phyloP scores from a whole-genome alignment of 192 early-diverging fungal genomes.

The Thamnidium elegans region DNA sequence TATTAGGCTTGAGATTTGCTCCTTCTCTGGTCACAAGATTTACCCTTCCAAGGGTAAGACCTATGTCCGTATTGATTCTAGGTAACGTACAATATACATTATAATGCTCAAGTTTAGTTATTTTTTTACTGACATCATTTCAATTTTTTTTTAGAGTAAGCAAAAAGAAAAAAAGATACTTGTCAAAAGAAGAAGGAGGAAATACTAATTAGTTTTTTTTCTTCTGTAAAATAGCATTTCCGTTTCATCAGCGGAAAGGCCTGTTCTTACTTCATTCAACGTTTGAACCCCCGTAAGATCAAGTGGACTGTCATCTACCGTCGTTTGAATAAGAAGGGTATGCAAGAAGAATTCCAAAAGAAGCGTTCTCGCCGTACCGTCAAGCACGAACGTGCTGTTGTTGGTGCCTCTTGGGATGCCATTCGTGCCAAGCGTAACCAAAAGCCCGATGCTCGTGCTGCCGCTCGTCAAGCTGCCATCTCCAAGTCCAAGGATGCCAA shows the following conservation, averaged over 20 bases:
- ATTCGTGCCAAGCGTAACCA: slow-evolving; percentile 97
- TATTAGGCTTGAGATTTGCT: slow-evolving; percentile 84
- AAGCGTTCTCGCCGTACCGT: slow-evolving; percentile 93
- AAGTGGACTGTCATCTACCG: slow-evolving; percentile 97
- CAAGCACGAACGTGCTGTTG: slow-evolving; percentile 95
- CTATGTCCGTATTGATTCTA: slow-evolving; percentile 88
- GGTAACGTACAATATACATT: slow-evolving; percentile 45
- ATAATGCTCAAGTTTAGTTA: not conserved
- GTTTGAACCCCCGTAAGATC: slow-evolving; percentile 97
- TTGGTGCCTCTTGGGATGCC: slow-evolving; percentile 91
- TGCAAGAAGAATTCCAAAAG: slow-evolving; percentile 93
- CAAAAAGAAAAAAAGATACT: not conserved
- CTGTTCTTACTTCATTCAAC: slow-evolving; percentile 96
- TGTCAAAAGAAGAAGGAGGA: not conserved
- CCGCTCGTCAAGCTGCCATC: slow-evolving; percentile 82
- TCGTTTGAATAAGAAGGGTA: slow-evolving; percentile 98
- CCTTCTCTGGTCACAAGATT: slow-evolving; percentile 99
- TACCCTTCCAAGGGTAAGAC: slow-evolving; percentile 98
- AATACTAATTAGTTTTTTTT: not conserved
- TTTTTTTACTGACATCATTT: slow-evolving; percentile 1
- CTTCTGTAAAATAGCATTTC: slow-evolving; percentile 80
- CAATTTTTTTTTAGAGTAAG: slow-evolving; percentile 3
- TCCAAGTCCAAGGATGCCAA: slow-evolving; percentile 90
- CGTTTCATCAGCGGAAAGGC: slow-evolving; percentile 96
- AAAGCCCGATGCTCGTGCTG: slow-evolving; percentile 93